These are phyloP conservation scores for Poteriospumella lacustris DNA, from an alignment of 108 stramenopile species.

Conservation along the genomic window DNA sequence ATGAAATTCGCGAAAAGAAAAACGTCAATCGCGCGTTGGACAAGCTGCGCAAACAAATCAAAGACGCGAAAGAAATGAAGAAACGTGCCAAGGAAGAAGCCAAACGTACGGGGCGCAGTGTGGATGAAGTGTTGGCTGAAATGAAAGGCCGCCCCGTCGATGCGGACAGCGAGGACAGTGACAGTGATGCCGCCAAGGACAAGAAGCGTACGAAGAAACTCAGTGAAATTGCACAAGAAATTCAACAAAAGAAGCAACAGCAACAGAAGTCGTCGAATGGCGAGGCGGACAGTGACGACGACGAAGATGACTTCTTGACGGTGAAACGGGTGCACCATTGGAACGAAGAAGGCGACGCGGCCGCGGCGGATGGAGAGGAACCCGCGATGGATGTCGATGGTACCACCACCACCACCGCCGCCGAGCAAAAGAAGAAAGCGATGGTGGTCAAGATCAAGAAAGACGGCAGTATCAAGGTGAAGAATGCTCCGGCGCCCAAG, in stretches of 20 bases:
- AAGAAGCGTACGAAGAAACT: too few relatives aligned
- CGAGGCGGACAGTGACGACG: constrained; percentile 45
- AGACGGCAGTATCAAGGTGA: constrained; percentile 71
- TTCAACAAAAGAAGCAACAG: constrained; percentile 30
- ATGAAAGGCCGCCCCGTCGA: too few relatives aligned
- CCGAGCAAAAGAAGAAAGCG: constrained; percentile 34
- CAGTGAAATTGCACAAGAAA: constrained; percentile 42
- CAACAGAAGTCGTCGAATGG: constrained; percentile 3
- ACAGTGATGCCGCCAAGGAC: too few relatives aligned
- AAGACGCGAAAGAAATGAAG: constrained; percentile 75
- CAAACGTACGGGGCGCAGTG: background rate
- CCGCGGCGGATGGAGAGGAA: background rate
- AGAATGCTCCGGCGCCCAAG: constrained; percentile 58
- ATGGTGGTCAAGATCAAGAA: constrained; percentile 58
- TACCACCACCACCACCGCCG: background rate
- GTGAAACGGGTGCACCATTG: constrained; percentile 66
- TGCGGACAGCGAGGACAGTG: too few relatives aligned
- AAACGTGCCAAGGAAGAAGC: constrained; percentile 36
- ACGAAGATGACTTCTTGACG: constrained; percentile 68
- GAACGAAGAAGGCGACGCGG: constrained; percentile 43
- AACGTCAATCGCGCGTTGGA: constrained; percentile 81
- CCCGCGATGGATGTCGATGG: background rate
- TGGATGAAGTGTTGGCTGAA: constrained; percentile 33
- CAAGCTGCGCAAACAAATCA: constrained; percentile 85
- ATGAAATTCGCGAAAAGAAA: constrained; percentile 67